Base-by-base conservation (phyloP, 1,139 yeast species). In the Yamadazyma spencermartinsiae region DNA sequence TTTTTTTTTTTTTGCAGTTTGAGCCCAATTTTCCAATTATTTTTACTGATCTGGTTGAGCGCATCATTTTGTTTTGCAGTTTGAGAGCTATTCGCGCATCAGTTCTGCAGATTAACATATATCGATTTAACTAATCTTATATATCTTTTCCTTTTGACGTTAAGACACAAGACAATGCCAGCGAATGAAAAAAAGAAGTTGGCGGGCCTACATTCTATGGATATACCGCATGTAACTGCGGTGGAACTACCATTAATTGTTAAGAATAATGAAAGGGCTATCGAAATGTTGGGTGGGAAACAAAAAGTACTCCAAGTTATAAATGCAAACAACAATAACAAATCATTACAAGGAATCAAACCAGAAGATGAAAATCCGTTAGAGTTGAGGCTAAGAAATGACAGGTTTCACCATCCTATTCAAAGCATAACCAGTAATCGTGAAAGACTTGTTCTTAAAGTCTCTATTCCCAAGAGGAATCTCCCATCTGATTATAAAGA, bases 211-310 rank as follows among this genome's bases (percentile, higher is more conserved):
- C 74, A 73, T 50, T 74, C 86, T 10, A 61, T 84, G 58, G 92
- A 84, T 52, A 72, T 85, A 3, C 94, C 95, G n/a, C 83, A 82
- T 51, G 78, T 81, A 26, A 68, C 86, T 9, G 76, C 88, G 3
- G 74, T 92, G 18, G 98, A 92, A 56, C 73, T 86, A 45, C 98
- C 98, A 0, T 68, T 88, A 27, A 71, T 74, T 17, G 92, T 92
- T 10, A 68, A 72, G 31, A 77, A 88, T 55, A 62, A 72, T 1
- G 73, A 72, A 18, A 73, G 71, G 42, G 97, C 96, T 0, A 63
- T 89, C 5, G 61, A 60, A 2, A 79, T 87, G 82, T 75, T 90
- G 31, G 98, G 98, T 3, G 97, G 97, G 0, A 61, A 69, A 24
- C 64, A 68, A 42, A 73, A 58, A 61, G 61, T 79, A 11, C 50